Evolutionary conservation across 208 protist genomes (phyloP).

Genomic region (Trypanosoma theileri): DNA sequence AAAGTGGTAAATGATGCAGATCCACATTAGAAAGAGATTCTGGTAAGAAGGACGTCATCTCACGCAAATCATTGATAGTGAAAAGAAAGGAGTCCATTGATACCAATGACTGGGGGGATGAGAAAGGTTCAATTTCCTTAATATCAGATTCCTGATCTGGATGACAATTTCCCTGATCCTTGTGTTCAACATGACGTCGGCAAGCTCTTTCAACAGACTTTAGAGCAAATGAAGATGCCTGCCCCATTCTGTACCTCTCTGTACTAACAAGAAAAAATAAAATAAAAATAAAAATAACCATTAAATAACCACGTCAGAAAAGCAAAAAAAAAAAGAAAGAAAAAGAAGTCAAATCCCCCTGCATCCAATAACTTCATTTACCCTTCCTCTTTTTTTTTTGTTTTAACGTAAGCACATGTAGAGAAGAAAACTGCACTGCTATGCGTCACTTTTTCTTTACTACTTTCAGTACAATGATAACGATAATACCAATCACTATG

Average conservation of each 20-base stretch:
- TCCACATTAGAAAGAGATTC: conserved; percentile 51
- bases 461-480: conserved; percentile 57
- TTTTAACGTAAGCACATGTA: neutral
- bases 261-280: neutral
- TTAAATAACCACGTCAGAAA: conserved; percentile 4
- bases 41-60: conserved; percentile 45
- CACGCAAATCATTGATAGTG: conserved; percentile 53
- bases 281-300: neutral
- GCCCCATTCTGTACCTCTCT: neutral
- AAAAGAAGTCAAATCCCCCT: neutral
- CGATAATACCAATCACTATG: conserved; percentile 80
- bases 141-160: neutral
- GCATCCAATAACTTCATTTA: neutral
- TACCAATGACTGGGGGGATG: neutral
- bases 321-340: neutral
- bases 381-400: neutral
- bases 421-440: neutral
- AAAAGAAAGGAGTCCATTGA: conserved; percentile 24
- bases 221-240: conserved; percentile 19
- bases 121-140: neutral
- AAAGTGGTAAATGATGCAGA: conserved; percentile 50
- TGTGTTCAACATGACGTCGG: neutral
- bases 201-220: neutral
- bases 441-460: neutral
- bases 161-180: neutral